Conservation (phyloP, 164 flowering plant genomes). For the Vitis cinerea region DNA sequence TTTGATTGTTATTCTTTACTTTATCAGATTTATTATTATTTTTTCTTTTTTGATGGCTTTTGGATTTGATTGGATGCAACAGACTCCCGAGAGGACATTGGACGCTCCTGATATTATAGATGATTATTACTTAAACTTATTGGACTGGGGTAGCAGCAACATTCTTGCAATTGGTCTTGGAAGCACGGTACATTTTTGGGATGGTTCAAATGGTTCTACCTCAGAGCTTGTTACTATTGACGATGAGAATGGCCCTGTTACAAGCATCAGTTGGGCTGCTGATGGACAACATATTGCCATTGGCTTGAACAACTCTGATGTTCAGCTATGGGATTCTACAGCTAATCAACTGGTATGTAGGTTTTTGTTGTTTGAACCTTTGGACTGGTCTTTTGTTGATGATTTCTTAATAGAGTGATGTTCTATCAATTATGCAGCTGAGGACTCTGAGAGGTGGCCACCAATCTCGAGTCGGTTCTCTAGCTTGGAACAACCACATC, state of each 20-base stretch:
- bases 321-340: conserved; percentile 30
- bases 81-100: conserved; percentile 27
- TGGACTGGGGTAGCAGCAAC: conserved; percentile 33
- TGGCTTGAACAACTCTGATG: conserved; percentile 30
- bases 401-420: background rate
- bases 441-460: conserved; percentile 28
- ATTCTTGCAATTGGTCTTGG: conserved; percentile 31
- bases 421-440: conserved; percentile 15
- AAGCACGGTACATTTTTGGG: conserved; percentile 26
- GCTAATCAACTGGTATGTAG: conserved; percentile 16
- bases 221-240: conserved; percentile 29
- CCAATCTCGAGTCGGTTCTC: conserved; percentile 15
- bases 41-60: background rate
- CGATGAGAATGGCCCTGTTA: conserved; percentile 31
- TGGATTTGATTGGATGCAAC: conserved; percentile 1
- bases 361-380: background rate
- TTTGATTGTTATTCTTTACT: background rate
- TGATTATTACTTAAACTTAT: conserved; percentile 28
- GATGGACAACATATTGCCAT: conserved; percentile 33
- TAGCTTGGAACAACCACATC: conserved; percentile 32
- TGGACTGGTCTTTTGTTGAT: background rate
- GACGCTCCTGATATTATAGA: conserved; percentile 36
- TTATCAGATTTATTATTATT: background rate
- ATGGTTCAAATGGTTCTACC: conserved; percentile 27
- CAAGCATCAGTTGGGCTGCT: conserved; percentile 33